Percentiles rank a stretch among this genome's conserved stretches.
Evolutionary conservation across 2,329 filamentous ascomycete genomes (phyloP).

Genomic region (Aspergillus sp.): DNA sequence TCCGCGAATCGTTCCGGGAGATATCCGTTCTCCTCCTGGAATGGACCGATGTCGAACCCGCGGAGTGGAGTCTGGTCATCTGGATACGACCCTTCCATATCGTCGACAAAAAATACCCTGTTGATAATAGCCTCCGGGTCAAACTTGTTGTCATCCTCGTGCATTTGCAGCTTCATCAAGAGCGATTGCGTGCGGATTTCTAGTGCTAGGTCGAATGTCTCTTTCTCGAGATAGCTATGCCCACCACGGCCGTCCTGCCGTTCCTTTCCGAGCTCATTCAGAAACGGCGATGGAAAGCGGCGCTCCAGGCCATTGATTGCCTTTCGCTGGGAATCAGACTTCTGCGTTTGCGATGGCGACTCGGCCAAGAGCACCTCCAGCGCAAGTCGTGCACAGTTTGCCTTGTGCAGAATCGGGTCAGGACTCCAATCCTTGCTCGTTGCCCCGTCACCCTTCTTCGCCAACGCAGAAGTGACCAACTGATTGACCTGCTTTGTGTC

Average conservation of each 20-base stretch:
- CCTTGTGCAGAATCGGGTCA: constrained; percentile 33
- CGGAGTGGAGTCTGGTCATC: constrained; percentile 13
- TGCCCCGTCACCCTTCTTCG: constrained; percentile 7
- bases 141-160: constrained; percentile 24
- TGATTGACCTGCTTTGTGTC: constrained; percentile 21
- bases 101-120: constrained; percentile 34
- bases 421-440: constrained; percentile 23
- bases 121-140: constrained; percentile 34
- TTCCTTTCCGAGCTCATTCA: constrained; percentile 18
- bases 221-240: constrained; percentile 33
- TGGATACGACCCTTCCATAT: constrained; percentile 6
- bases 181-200: constrained; percentile 49
- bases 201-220: constrained; percentile 43
- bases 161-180: constrained; percentile 36
- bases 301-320: constrained; percentile 25
- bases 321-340: constrained; percentile 10
- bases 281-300: constrained; percentile 28
- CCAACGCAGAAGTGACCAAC: constrained; percentile 21
- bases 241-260: constrained; percentile 16
- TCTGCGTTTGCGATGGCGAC: constrained; percentile 7
- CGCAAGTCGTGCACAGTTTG: constrained; percentile 38
- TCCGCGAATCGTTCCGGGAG: constrained; percentile 30
- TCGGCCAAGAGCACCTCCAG: constrained; percentile 28
- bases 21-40: constrained; percentile 31
- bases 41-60: constrained; percentile 21